Base-by-base conservation (phyloP, 306 rosid species). In the Medicago ruthenica region DNA sequence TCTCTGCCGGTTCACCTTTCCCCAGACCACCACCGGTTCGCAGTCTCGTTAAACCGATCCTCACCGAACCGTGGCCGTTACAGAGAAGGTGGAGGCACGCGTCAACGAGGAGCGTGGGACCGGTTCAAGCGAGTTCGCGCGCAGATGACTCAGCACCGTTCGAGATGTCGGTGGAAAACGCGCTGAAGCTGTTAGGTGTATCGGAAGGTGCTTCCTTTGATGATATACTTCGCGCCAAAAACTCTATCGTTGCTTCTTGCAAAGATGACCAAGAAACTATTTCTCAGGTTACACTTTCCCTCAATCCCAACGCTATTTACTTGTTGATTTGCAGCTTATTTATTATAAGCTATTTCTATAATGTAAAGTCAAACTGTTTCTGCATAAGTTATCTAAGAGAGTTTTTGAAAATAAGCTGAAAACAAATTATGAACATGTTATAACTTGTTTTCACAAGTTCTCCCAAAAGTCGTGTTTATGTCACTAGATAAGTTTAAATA, bases 211-310 rank as follows among this genome's bases (percentile, higher is more conserved):
- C 93, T 73, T 86, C 97, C 47, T 92, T 95, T 70, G 96, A 92
- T 3, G 99, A 92, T 5, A 95, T 92, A 71, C 99, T 95, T 34
- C 97, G 97, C 75, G 97, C 99, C 72, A 95, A 90, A 84, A 92
- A 90, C 76, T 82, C 89, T 20, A 84, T 84, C 76, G 57, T 95
- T 63, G 96, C 92, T 11, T 16, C 93, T 70, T 92, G 97, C 60
- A 85, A 92, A 59, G 97, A 87, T 71, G 93, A 95, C 86, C 79
- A 87, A 53, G 85, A 92, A 54, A 82, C 89, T 47, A 86, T 88
- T 87, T 86, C 90, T 0, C 93, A 87, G 97, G 97, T 92, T 58
- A 24, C 73, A 2, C 5, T 60, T 44, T 21, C 20, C 24, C 51
- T 71, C 27, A 36, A 71, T 62, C 65, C 51, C 45, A 18, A 21